Evolutionary conservation across 192 early-diverging fungal species (phyloP).

Genomic region (Coemansia sp.): DNA sequence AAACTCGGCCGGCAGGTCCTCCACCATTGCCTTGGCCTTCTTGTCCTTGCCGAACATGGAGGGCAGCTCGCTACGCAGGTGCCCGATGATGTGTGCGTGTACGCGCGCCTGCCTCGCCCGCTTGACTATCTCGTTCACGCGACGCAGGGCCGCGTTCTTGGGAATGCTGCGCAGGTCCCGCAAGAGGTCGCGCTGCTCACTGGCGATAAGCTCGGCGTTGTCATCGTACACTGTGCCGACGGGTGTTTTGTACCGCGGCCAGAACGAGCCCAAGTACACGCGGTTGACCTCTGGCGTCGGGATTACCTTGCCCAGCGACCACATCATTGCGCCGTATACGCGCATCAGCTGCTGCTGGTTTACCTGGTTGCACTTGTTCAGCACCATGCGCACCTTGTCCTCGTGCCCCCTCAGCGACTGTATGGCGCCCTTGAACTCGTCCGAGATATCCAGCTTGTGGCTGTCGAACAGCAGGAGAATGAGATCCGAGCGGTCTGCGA

Average conservation of each 20-base stretch:
- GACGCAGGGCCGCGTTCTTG: conserved; percentile 76
- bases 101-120: conserved; percentile 75
- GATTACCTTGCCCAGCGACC: conserved; percentile 85
- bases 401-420: conserved; percentile 75
- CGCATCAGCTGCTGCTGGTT: conserved; percentile 84
- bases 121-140: conserved; percentile 91
- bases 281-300: conserved; percentile 85
- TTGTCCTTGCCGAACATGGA: conserved; percentile 76
- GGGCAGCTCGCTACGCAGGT: conserved; percentile 82
- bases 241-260: conserved; percentile 62
- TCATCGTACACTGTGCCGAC: conserved; percentile 70
- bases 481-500: conserved; percentile 78
- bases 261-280: conserved; percentile 82
- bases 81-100: conserved; percentile 81
- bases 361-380: conserved; percentile 90
- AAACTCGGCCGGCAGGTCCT: conserved; percentile 73
- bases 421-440: conserved; percentile 85
- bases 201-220: conserved; percentile 63
- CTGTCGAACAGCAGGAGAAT: conserved; percentile 88
- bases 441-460: conserved; percentile 85
- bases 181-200: conserved; percentile 76
- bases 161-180: conserved; percentile 71
- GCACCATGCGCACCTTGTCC: conserved; percentile 79
- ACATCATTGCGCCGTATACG: conserved; percentile 92
- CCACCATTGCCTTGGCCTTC: conserved; percentile 70